Percentiles rank a stretch among this genome's conserved stretches.
Evolutionary conservation across 2,329 filamentous ascomycete species (phyloP).

Genomic region (Fusarium keratoplasticum): DNA sequence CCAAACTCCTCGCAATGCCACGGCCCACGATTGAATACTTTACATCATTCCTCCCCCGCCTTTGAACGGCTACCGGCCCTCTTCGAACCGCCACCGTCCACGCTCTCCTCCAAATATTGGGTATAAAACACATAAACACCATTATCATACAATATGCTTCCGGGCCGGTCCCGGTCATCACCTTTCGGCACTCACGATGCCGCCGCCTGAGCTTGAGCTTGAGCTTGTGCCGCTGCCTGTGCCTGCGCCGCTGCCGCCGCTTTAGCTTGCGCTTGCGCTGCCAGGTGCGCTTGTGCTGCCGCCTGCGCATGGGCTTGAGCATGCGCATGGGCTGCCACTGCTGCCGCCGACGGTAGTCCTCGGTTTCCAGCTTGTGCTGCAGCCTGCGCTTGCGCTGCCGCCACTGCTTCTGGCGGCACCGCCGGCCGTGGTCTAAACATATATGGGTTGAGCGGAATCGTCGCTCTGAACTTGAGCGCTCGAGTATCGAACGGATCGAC

Average conservation of each 20-base stretch:
- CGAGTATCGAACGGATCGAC: constrained; percentile 77
- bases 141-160: constrained; percentile 42
- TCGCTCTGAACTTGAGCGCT: constrained; percentile 71
- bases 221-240: constrained; percentile 26
- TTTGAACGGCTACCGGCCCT: constrained; percentile 5
- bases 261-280: constrained; percentile 40
- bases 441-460: constrained; percentile 62
- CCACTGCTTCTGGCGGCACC: constrained; percentile 44
- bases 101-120: constrained; percentile 33
- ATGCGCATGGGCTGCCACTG: constrained; percentile 42
- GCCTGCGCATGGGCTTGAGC: constrained; percentile 44
- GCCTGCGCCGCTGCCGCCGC: constrained; percentile 11
- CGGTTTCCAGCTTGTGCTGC: constrained; percentile 41
- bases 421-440: constrained; percentile 54
- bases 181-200: constrained; percentile 6
- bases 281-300: constrained; percentile 44
- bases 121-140: constrained; percentile 44
- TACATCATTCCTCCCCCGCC: constrained; percentile 26
- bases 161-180: background rate
- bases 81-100: constrained; percentile 22
- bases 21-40: constrained; percentile 44
- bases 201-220: constrained; percentile 32
- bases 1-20: constrained; percentile 54
- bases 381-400: constrained; percentile 34
- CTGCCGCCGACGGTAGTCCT: constrained; percentile 42